Percentiles rank a stretch among this genome's conserved stretches.
These are phyloP conservation scores for Drosera spatulata DNA, from an alignment of 179 eudicot genomes.

Conservation along the genomic window DNA sequence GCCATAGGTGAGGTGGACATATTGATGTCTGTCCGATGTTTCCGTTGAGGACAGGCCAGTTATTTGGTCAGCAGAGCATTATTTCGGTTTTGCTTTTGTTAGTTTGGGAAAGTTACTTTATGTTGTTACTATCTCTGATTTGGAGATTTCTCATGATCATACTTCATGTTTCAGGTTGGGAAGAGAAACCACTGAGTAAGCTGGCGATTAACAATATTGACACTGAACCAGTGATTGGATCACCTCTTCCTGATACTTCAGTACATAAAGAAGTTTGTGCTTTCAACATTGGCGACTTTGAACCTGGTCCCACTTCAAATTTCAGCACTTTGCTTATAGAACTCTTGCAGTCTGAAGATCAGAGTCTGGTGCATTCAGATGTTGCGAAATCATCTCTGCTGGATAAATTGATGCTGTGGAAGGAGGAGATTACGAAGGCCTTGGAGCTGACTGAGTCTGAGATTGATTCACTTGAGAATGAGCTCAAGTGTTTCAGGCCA, in stretches of 20 bases:
- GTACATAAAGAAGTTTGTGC: slow-evolving; percentile 27
- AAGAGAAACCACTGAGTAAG: slow-evolving; percentile 42
- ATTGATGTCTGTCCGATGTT: too few relatives aligned
- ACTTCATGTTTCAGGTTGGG: slow-evolving; percentile 40
- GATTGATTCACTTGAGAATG: slow-evolving; percentile 82
- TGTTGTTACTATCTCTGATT: too few relatives aligned
- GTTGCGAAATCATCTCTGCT: slow-evolving; percentile 44
- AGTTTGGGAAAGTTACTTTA: too few relatives aligned
- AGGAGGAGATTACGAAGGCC: slow-evolving; percentile 56
- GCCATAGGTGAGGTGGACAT: too few relatives aligned
- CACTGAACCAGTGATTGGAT: slow-evolving; percentile 32
- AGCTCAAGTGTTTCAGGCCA: slow-evolving; percentile 42
- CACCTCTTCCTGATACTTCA: slow-evolving; percentile 29
- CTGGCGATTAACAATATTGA: slow-evolving; percentile 28
- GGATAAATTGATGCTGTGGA: slow-evolving; percentile 61
- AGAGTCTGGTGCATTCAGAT: slow-evolving; percentile 37
- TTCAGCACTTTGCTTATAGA: slow-evolving; percentile 50
- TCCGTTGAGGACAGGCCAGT: too few relatives aligned
- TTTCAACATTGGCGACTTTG: slow-evolving; percentile 43
- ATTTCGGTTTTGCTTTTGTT: too few relatives aligned
- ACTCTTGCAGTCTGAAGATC: slow-evolving; percentile 48
- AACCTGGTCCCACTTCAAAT: slow-evolving; percentile 28
- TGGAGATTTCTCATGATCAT: too few relatives aligned
- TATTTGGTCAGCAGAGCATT: too few relatives aligned
- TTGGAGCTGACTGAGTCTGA: slow-evolving; percentile 79